These are phyloP conservation scores for Quercus phellos DNA, from an alignment of 331 rosid genomes.

Conservation along the genomic window DNA sequence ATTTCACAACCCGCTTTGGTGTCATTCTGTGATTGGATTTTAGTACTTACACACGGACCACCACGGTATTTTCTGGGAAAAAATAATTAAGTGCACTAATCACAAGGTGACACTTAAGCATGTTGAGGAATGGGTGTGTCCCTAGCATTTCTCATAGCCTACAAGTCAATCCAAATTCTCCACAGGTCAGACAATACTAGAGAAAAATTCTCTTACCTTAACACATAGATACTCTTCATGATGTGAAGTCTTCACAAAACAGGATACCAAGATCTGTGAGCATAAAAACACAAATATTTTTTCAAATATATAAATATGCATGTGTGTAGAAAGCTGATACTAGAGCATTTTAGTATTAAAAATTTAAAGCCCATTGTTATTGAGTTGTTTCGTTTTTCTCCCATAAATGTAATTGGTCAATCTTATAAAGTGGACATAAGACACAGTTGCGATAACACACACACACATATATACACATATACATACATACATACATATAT, in stretches of 20 bases:
- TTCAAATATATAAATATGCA: neutral
- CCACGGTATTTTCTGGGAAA: too few species aligned
- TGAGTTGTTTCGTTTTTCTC: neutral
- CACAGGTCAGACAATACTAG: neutral
- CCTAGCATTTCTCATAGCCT: neutral
- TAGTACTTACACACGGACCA: too few species aligned
- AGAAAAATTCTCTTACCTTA: slow-evolving; percentile 56
- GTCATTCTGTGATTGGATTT: too few species aligned
- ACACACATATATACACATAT: rapidly evolving
- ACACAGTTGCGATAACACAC: neutral
- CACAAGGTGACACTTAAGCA: too few species aligned
- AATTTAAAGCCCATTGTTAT: neutral
- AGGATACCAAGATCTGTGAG: slow-evolving; percentile 75
- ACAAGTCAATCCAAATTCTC: neutral
- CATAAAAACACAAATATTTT: slow-evolving; percentile 12
- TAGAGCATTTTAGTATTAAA: neutral
- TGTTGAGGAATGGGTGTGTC: too few species aligned
- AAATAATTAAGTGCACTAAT: too few species aligned
- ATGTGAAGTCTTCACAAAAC: slow-evolving; percentile 94
- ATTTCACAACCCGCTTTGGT: too few species aligned
- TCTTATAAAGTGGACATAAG: neutral
- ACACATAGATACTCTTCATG: slow-evolving; percentile 86
- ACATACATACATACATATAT: rapidly evolving
- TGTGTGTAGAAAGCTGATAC: neutral
- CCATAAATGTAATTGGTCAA: neutral